These are phyloP conservation scores for Cercospora janseana DNA, from an alignment of 2,329 filamentous ascomycete genomes.

Conservation along the genomic window DNA sequence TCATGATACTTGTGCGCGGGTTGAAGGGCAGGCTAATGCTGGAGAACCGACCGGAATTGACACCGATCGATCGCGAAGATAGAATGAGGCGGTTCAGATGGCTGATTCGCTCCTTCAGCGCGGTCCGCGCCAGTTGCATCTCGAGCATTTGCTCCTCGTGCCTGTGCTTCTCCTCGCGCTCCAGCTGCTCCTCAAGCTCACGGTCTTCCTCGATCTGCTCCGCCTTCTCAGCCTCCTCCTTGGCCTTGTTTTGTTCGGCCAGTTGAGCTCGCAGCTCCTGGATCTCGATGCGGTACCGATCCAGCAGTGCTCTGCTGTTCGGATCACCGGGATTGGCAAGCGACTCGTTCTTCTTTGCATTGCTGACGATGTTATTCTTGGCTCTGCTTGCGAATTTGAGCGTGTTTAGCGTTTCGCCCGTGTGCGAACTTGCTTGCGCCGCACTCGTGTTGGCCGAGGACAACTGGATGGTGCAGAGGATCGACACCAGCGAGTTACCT, in stretches of 20 bases:
- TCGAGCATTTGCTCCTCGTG: conserved; percentile 98
- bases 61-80: conserved; percentile 91
- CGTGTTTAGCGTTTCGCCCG: conserved; percentile 87
- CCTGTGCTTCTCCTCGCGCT: conserved; percentile 67
- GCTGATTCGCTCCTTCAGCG: conserved; percentile 94
- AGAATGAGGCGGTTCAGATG: conserved; percentile 93
- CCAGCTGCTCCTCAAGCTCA: conserved; percentile 62
- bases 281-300: conserved; percentile 93
- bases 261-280: conserved; percentile 75
- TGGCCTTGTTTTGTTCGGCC: conserved; percentile 72
- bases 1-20: conserved; percentile 38
- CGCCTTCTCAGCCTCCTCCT: conserved; percentile 48
- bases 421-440: conserved; percentile 70
- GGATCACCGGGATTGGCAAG: conserved; percentile 74
- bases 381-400: conserved; percentile 94
- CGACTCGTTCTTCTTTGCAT: conserved; percentile 92
- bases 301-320: conserved; percentile 79
- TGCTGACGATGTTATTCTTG: conserved; percentile 96
- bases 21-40: conserved; percentile 44
- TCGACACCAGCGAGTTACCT: conserved; percentile 91
- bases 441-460: conserved; percentile 68
- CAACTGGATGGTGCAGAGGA: conserved; percentile 93
- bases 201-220: conserved; percentile 66
- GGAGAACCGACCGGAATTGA: conserved; percentile 72
- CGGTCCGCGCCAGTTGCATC: conserved; percentile 94